Evolutionary conservation across 495 filamentous ascomycete genomes (phyloP), one percentile per base, ranked within the genome.

Genomic region (Lindgomyces ingoldianus): DNA sequence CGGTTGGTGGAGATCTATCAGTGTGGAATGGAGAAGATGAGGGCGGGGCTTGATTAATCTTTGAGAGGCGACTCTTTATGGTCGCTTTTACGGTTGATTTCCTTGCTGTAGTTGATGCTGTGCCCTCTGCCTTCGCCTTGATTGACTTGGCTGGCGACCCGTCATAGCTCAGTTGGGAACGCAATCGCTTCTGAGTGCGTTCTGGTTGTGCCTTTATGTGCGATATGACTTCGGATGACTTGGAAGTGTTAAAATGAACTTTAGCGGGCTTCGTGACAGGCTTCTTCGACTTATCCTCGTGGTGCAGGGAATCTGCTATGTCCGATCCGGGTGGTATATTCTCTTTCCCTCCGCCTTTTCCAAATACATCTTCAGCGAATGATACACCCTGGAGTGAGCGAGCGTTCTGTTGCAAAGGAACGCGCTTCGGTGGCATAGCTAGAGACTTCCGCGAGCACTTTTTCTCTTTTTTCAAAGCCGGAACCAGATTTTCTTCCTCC

Each of bases 291-390:
- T 55, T 44, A 12, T 65, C 57, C 33, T 55, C 47, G 30, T 18
- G 33, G 25, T 33, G 19, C 16, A 62, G 66, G 25, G 21, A 26
- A 16, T 57, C 41, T 2, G 41, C 18, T 16, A 62, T 57, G 46
- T 51, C 60, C 48, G 33, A 46, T 41, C 67, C 69, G 44, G 77
- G 77, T 24, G 75, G 77, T 4, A 77, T 46, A 59, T 79, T 79
- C 56, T 79, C 76, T 54, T 78, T 79, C n/a, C 77, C 77, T 41
- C 67, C 71, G 4, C 72, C 70, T 24, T 65, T 41, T 3, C 76
- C 77, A 25, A 64, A n/a, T 6, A 74, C 57, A 60, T 75, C 75
- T 4, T 63, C 48, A 16, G 45, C 46, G 27, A 60, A 60, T 6
- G 63, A 41, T 1, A 42, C 48, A 14, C 55, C 52, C 36, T 75